Conservation (phyloP, 2,329 filamentous ascomycete species). For the Colletotrichum sp. region DNA sequence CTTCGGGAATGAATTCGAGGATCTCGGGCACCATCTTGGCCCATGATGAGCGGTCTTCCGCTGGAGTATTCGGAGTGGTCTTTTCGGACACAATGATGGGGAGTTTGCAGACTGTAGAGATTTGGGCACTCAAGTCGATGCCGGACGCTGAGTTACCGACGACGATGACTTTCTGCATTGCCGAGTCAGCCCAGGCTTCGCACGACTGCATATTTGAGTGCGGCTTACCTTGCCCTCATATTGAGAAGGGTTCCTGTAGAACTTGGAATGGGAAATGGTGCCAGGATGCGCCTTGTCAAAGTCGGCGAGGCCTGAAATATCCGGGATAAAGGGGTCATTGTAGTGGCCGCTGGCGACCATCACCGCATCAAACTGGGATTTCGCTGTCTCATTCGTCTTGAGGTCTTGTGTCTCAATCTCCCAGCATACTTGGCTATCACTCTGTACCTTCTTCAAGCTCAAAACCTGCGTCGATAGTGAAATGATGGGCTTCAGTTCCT, state of each 20-base stretch:
- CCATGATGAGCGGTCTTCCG: constrained; percentile 30
- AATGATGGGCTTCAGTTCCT: constrained; percentile 62
- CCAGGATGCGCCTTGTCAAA: constrained; percentile 57
- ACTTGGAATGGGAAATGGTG: constrained; percentile 68
- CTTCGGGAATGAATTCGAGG: constrained; percentile 45
- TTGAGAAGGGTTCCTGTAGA: constrained; percentile 57
- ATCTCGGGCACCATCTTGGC: constrained; percentile 48
- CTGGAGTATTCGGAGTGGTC: constrained; percentile 29
- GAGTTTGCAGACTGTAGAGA: constrained; percentile 55
- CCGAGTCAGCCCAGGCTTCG: fast-evolving
- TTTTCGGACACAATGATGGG: constrained; percentile 63
- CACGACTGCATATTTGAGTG: fast-evolving
- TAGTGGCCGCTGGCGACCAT: constrained; percentile 69
- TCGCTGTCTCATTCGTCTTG: constrained; percentile 25
- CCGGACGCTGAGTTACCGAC: constrained; percentile 77
- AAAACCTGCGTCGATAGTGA: constrained; percentile 68
- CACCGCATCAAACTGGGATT: constrained; percentile 61
- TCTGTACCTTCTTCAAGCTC: constrained; percentile 31
- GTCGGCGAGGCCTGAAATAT: constrained; percentile 57
- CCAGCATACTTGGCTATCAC: constrained; percentile 47
- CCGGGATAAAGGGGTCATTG: constrained; percentile 62
- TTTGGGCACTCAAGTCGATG: constrained; percentile 69
- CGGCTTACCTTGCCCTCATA: constrained; percentile 34
- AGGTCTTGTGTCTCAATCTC: constrained; percentile 41
- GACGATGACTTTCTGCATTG: constrained; percentile 63